Conservation (phyloP, 2,329 filamentous ascomycete genomes). For the Cladorrhinum sp. region DNA sequence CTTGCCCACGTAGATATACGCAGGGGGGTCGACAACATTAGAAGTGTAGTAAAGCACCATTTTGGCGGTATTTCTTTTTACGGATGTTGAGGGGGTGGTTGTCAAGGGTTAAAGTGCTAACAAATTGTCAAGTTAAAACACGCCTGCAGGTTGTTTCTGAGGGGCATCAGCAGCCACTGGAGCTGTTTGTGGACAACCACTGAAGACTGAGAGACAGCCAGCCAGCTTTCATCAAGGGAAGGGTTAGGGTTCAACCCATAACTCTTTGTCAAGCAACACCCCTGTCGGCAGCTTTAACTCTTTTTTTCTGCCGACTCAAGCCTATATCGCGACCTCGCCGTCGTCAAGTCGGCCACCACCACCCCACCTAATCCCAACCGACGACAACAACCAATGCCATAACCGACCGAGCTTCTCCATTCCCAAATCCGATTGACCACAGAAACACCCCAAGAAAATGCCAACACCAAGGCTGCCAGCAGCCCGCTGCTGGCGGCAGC, state of each 20-base stretch:
- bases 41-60: slow-evolving; percentile 99
- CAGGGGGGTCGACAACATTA: slow-evolving; percentile 74
- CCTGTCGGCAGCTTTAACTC: slow-evolving; percentile 16
- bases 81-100: background rate
- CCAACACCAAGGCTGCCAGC: slow-evolving; percentile 31
- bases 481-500: slow-evolving; percentile 33
- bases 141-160: background rate
- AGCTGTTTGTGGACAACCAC: background rate
- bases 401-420: background rate
- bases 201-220: background rate
- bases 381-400: slow-evolving; percentile 13
- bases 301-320: slow-evolving; percentile 22
- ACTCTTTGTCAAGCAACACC: slow-evolving; percentile 5
- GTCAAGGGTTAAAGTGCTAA: background rate
- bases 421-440: slow-evolving; percentile 1
- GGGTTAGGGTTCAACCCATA: slow-evolving; percentile 13
- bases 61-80: too few species aligned
- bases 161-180: background rate
- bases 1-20: slow-evolving; percentile 94
- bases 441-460: background rate
- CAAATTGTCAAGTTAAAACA: background rate
- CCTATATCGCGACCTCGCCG: slow-evolving; percentile 21
- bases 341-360: slow-evolving; percentile 12
- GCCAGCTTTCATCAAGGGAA: background rate
- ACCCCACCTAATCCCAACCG: slow-evolving; percentile 1